Base-by-base conservation (phyloP, 2,329 filamentous ascomycete species). In the Onygena corvina region DNA sequence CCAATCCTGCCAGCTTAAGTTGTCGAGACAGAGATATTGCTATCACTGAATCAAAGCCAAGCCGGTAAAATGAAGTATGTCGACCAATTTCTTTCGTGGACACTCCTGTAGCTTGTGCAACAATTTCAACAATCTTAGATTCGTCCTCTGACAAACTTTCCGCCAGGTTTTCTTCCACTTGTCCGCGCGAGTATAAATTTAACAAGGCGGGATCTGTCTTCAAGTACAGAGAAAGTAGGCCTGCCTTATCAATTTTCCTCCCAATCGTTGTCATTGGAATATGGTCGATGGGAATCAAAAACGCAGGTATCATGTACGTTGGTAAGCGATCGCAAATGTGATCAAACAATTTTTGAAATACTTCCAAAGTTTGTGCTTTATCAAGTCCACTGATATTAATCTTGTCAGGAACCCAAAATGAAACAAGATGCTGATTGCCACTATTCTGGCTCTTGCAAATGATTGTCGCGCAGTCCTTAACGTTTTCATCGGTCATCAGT, bases 31-130 rank as follows among this genome's bases (percentile, higher is more conserved):
- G 65, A 0, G 76, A 68, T 54, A 94, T 93, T 0, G 85, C 86
- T 5, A 82, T 84, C 21, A 94, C 79, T 0, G 88, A 94, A 61
- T 94, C 87, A 4, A 95, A 64, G 0, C 89, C 89, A 2, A 94
- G 64, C n/a, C 75, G 77, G 49, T 83, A 80, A 52, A 94, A 83
- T 0, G 87, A 86, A 0, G 80, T 82, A 67, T 80, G 81, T 27
- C 76, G 76, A 7, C 65, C 68, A 31, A 94, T 71, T 0, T 70
- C 64, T 1, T 61, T 56, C 2, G 60, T 50, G 0, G 75, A 59
- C 0, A 77, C 60, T 0, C 66, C 60, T 1, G 82, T 69, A 0
- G 74, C 66, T 3, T 70, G 57, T 0, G 76, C 68, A 4, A 93
- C 64, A 1, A 74, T 66, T 0, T 68, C 54, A 1, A 76, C 77